Evolutionary conservation across 2,329 filamentous ascomycete genomes (phyloP).

Genomic region (Orbilia blumenaviensis): DNA sequence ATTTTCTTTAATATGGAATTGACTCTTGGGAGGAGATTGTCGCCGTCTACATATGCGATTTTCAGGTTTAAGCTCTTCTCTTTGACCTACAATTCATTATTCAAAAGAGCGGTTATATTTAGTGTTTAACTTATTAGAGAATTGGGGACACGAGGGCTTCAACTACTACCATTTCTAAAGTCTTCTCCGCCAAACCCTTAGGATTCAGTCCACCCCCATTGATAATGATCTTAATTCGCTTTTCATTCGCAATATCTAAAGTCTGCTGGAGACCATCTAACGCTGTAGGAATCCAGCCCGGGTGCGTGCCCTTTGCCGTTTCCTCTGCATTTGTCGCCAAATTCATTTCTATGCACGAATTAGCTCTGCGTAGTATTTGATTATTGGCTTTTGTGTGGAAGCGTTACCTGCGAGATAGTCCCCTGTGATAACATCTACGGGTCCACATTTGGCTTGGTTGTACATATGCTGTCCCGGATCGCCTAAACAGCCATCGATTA

Average conservation of each 20-base stretch:
- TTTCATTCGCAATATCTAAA: constrained; percentile 63
- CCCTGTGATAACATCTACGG: constrained; percentile 2
- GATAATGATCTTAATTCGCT: constrained; percentile 67
- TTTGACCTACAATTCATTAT: constrained; percentile 57
- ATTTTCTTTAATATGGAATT: constrained; percentile 58
- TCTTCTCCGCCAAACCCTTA: constrained; percentile 64
- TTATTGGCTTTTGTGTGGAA: no score
- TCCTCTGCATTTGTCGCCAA: neutral
- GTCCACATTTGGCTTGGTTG: neutral
- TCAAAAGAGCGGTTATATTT: no score
- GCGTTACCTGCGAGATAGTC: constrained; percentile 14
- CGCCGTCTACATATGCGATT: constrained; percentile 64
- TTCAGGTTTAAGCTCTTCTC: constrained; percentile 61
- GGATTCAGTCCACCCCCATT: constrained; percentile 70
- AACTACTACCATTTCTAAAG: constrained; percentile 61
- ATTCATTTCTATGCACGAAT: neutral
- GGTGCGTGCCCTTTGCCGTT: neutral
- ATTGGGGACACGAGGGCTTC: neutral
- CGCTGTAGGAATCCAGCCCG: neutral
- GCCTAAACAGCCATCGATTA: neutral
- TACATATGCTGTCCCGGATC: constrained; percentile 1
- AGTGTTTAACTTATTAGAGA: no score
- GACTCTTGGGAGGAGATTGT: constrained; percentile 62
- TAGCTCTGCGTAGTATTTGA: neutral
- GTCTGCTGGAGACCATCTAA: constrained; percentile 52